Evolutionary conservation across 495 filamentous ascomycete species (phyloP).

Genomic region (Immersiella caudata): DNA sequence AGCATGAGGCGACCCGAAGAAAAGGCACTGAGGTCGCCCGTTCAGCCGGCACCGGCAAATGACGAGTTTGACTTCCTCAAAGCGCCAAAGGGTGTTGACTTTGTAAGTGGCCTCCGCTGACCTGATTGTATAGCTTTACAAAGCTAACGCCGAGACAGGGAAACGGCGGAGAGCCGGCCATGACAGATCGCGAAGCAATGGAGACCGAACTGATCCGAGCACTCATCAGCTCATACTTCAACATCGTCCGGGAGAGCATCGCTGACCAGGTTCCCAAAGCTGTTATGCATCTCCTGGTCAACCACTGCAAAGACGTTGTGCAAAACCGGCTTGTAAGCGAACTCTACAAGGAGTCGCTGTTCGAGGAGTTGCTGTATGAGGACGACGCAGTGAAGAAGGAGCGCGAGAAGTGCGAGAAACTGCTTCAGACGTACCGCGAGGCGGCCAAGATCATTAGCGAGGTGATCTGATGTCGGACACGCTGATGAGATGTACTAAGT

Average conservation of each 20-base stretch:
- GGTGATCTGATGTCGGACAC: slow-evolving; percentile 64
- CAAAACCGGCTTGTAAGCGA: slow-evolving; percentile 96
- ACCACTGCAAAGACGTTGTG: slow-evolving; percentile 95
- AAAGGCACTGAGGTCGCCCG: slow-evolving; percentile 47
- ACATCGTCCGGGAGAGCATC: slow-evolving; percentile 95
- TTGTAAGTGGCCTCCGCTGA: slow-evolving; percentile 57
- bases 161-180: slow-evolving; percentile 68
- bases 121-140: background rate
- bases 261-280: slow-evolving; percentile 98
- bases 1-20: slow-evolving; percentile 79
- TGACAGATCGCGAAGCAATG: slow-evolving; percentile 93
- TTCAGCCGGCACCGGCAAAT: slow-evolving; percentile 36
- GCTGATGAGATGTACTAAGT: background rate
- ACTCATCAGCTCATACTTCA: slow-evolving; percentile 96
- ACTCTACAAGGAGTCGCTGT: slow-evolving; percentile 91
- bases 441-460: slow-evolving; percentile 97
- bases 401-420: slow-evolving; percentile 94
- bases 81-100: slow-evolving; percentile 35
- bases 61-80: slow-evolving; percentile 41
- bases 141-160: slow-evolving; percentile 43
- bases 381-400: slow-evolving; percentile 97
- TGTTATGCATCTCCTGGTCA: slow-evolving; percentile 97
- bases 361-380: slow-evolving; percentile 92
- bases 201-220: slow-evolving; percentile 97
- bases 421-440: slow-evolving; percentile 92